A percentile compares a stretch with the other conserved stretches of the same genome.
Evolutionary conservation across 495 filamentous ascomycete species (phyloP).

Genomic region (Platismatia glauca): DNA sequence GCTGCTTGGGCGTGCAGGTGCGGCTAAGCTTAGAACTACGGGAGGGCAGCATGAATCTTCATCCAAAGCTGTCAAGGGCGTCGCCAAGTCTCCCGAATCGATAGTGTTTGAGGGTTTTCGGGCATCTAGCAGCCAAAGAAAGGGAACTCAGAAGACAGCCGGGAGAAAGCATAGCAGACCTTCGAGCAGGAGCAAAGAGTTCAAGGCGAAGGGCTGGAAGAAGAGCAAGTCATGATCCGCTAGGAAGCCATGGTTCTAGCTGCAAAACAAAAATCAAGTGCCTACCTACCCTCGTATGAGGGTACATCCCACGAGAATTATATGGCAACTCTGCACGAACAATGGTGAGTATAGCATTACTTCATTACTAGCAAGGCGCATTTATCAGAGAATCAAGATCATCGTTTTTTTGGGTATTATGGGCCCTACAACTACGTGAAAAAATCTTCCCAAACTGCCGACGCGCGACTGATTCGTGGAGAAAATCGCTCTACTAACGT

Average conservation of each 20-base stretch:
- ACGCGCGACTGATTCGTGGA: too few species aligned
- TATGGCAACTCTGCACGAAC: too few species aligned
- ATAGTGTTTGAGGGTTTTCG: conserved; percentile 87
- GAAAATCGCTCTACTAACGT: too few species aligned
- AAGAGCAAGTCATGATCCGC: conserved; percentile 24
- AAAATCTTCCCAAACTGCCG: too few species aligned
- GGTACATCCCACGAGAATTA: too few species aligned
- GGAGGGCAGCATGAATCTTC: conserved; percentile 24
- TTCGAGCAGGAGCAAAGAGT: conserved; percentile 47
- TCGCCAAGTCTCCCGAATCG: conserved; percentile 49
- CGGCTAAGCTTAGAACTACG: conserved; percentile 49
- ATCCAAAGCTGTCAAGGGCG: conserved; percentile 26
- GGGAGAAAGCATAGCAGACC: conserved; percentile 45
- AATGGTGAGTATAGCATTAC: too few species aligned
- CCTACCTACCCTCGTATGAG: too few species aligned
- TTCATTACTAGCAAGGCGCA: too few species aligned
- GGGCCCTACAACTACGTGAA: too few species aligned
- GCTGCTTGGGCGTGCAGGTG: conserved; percentile 73
- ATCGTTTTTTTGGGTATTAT: too few species aligned
- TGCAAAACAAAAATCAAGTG: too few species aligned
- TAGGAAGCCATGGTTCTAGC: neutral
- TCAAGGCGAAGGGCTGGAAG: conserved; percentile 50
- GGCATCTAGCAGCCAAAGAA: conserved; percentile 58
- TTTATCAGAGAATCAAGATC: too few species aligned
- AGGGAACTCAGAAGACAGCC: conserved; percentile 50